Conservation (phyloP, 345 rosid species). For the Sonneratia alba region DNA sequence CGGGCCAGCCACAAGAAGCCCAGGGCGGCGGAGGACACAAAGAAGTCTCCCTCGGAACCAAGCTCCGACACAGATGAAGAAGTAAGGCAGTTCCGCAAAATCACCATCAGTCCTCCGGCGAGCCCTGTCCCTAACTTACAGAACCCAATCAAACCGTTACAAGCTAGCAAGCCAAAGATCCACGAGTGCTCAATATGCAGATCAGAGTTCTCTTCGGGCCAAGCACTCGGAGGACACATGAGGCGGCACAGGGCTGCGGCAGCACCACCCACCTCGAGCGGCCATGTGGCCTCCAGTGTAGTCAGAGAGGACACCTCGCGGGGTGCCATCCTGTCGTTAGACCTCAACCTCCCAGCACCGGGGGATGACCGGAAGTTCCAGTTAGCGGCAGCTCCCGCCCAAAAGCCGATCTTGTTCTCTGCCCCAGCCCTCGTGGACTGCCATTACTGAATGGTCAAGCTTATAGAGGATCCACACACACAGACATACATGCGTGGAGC, state of each 20-base stretch:
- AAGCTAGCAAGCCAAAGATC: slow-evolving; percentile 28
- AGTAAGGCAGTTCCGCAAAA: slow-evolving; percentile 8
- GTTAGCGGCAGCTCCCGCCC: too few relatives aligned
- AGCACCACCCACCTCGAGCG: slow-evolving; percentile 6
- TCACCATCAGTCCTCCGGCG: slow-evolving; percentile 2
- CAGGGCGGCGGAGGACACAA: slow-evolving; percentile 9
- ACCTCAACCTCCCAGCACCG: slow-evolving; percentile 19
- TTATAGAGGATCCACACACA: too few relatives aligned
- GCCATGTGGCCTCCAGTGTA: not conserved
- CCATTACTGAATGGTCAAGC: too few relatives aligned
- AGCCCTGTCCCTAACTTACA: slow-evolving; percentile 3
- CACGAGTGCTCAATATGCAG: slow-evolving; percentile 98
- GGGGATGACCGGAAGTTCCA: too few relatives aligned
- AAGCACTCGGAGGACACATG: slow-evolving; percentile 99
- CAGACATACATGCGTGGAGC: too few relatives aligned
- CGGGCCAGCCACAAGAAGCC: slow-evolving; percentile 82
- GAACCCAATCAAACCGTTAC: slow-evolving; percentile 1
- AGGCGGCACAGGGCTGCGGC: slow-evolving; percentile 64
- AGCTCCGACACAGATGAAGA: slow-evolving; percentile 1
- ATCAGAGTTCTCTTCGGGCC: slow-evolving; percentile 80
- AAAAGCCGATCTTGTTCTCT: too few relatives aligned
- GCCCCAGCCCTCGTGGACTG: too few relatives aligned
- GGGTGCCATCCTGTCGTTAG: slow-evolving; percentile 48
- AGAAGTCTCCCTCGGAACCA: slow-evolving; percentile 9
- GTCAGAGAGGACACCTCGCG: slow-evolving; percentile 20